Percentiles rank a stretch among this genome's conserved stretches.
Evolutionary conservation across 208 protist species (phyloP).

Genomic region (Leptomonas pyrrhocoris): DNA sequence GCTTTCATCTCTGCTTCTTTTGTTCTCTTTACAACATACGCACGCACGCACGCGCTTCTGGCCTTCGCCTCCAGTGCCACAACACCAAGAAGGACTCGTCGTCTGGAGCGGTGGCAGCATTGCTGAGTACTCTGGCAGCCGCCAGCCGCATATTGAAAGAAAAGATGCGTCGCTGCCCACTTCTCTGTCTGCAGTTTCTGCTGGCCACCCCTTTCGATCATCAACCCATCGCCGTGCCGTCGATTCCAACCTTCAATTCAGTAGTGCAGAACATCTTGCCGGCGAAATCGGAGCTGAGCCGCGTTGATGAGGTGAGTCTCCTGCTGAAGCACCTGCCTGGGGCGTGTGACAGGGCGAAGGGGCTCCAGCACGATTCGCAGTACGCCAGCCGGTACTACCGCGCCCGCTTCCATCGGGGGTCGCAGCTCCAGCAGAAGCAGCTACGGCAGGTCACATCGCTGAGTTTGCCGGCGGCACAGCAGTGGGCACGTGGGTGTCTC

Average conservation of each 20-base stretch:
- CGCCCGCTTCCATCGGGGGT: constrained; percentile 55
- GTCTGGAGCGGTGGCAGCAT: no score
- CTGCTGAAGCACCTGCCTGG: constrained; percentile 58
- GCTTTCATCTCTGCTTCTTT: no score
- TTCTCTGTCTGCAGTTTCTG: constrained; percentile 25
- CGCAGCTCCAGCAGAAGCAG: constrained; percentile 49
- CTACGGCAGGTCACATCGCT: neutral
- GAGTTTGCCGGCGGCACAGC: constrained; percentile 29
- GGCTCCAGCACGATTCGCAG: constrained; percentile 47
- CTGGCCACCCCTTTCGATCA: constrained; percentile 68
- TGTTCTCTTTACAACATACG: no score
- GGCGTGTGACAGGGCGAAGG: constrained; percentile 55
- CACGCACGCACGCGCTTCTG: no score
- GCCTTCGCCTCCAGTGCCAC: no score
- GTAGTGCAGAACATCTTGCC: constrained; percentile 34
- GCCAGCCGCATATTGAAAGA: neutral
- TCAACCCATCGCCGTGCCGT: constrained; percentile 56
- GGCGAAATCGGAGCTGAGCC: constrained; percentile 15
- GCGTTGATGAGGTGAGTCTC: constrained; percentile 52
- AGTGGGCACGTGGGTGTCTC: constrained; percentile 33
- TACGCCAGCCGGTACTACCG: constrained; percentile 72
- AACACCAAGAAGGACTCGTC: no score
- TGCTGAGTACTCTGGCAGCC: neutral
- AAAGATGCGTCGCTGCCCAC: constrained; percentile 1
- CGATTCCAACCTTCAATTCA: constrained; percentile 12